These are phyloP conservation scores for Phialophora tarda DNA, from an alignment of 2,329 filamentous ascomycete species.

Conservation along the genomic window DNA sequence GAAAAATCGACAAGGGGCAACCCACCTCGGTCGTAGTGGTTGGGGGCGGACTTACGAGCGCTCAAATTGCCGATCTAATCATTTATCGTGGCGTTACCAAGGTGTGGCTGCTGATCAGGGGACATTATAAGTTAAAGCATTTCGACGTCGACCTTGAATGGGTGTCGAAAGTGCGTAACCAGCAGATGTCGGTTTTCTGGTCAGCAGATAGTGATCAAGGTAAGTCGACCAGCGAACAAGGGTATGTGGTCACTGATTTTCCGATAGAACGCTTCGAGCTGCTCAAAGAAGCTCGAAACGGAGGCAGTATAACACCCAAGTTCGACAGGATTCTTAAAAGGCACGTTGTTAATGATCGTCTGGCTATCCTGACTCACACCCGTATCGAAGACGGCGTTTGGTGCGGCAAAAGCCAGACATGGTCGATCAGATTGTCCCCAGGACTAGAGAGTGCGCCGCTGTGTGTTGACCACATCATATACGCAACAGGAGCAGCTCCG, in stretches of 20 bases:
- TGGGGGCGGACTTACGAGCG: constrained; percentile 76
- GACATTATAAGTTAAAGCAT: constrained; percentile 66
- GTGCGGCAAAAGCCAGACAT: constrained; percentile 48
- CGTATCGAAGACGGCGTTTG: constrained; percentile 59
- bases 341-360: constrained; percentile 59
- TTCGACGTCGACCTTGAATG: constrained; percentile 78
- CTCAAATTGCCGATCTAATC: constrained; percentile 72
- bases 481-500: constrained; percentile 73
- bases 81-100: constrained; percentile 68
- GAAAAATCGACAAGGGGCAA: constrained; percentile 56
- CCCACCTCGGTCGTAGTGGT: constrained; percentile 68
- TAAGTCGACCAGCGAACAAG: constrained; percentile 8
- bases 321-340: constrained; percentile 71
- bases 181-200: constrained; percentile 78
- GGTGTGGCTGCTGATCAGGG: constrained; percentile 73
- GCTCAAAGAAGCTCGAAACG: constrained; percentile 69
- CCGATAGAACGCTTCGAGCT: constrained; percentile 66
- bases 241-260: constrained; percentile 20
- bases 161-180: constrained; percentile 83
- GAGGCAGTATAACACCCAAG: constrained; percentile 75
- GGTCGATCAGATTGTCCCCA: constrained; percentile 55
- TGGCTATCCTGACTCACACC: constrained; percentile 65
- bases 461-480: constrained; percentile 72
- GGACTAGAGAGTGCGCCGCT: constrained; percentile 59
- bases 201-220: constrained; percentile 70